Base-by-base conservation (phyloP, 257 asterid species). In the Plantago major region DNA sequence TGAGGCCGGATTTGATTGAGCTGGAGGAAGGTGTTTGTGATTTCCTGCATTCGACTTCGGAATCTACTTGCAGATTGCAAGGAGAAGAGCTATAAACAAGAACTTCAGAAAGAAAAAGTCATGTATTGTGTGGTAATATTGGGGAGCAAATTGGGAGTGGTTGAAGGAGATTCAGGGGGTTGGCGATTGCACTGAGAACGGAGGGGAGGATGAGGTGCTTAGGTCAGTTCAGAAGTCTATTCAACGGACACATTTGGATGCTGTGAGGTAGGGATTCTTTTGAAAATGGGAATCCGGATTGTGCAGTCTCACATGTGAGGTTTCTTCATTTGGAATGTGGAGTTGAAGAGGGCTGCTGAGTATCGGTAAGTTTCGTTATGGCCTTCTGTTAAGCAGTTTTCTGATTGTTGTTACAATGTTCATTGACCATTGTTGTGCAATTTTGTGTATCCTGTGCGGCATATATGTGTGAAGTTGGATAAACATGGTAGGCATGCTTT, bases 311-410 rank as follows among this genome's bases (percentile, higher is more conserved):
- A 1, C 96, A 84, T 72, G 75, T 88, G 63, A 81, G 80, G 70
- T 90, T 83, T 85, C 95, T 90, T 66, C 83, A 82, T 74, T 71
- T 84, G 79, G 81, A 77, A 74, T 70, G 66, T 69, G 89, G 88
- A 47, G 58, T 83, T 45, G 95, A 84, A 64, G 96, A 86, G 76
- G n/a, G n/a, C n/a, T n/a, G 70, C 73, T 4, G 85, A 92, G 66
- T 83, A 84, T 78, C 86, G 99, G 99, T 92, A 92, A 61, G 82
- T 52, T 28, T 13, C 22, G 28, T 17, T 1, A 12, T n/a, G 52
- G 57, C 55, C n/a, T 58, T 11, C 42, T 53, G 60, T 60, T 47
- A 70, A n/a, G 56, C 49, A n/a, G 62, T 38, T 55, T 51, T 56
- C 33, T 46, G 33, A 16, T 42, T 55, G 11, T 49, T 49, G 5